A percentile compares a stretch with the other conserved stretches of the same genome.
Evolutionary conservation across 2,329 filamentous ascomycete species (phyloP).

Genomic region (Triangularia setosa): DNA sequence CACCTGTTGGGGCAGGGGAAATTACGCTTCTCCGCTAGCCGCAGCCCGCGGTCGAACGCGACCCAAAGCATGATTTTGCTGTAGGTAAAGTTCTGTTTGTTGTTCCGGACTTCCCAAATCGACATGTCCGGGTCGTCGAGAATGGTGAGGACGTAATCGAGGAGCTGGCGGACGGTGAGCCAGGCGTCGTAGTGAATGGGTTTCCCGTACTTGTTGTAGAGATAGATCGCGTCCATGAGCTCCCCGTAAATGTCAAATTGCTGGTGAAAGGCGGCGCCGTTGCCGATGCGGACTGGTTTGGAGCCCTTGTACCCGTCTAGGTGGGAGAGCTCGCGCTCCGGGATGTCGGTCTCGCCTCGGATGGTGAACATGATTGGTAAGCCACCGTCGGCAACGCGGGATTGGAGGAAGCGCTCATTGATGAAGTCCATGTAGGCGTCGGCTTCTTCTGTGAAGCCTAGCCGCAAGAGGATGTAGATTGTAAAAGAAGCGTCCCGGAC

Average conservation of each 20-base stretch:
- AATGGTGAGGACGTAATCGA: constrained; percentile 68
- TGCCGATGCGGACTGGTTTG: constrained; percentile 70
- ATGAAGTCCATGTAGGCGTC: constrained; percentile 78
- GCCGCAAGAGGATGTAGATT: constrained; percentile 70
- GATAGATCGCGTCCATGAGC: constrained; percentile 71
- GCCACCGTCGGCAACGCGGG: constrained; percentile 55
- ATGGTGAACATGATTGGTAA: constrained; percentile 82
- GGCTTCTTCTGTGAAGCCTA: constrained; percentile 72
- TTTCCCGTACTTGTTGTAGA: constrained; percentile 77
- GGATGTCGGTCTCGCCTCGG: constrained; percentile 68
- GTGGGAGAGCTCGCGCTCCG: constrained; percentile 64
- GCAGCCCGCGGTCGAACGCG: constrained; percentile 69
- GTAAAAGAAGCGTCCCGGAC: constrained; percentile 74
- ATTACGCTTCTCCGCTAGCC: constrained; percentile 69
- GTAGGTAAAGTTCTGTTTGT: constrained; percentile 74
- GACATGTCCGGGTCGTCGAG: constrained; percentile 70
- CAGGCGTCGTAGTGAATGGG: constrained; percentile 74
- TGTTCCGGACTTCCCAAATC: constrained; percentile 76
- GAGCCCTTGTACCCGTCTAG: constrained; percentile 70
- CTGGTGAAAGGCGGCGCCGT: constrained; percentile 70
- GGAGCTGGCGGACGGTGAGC: constrained; percentile 64
- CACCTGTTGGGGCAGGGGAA: constrained; percentile 68
- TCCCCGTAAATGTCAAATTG: constrained; percentile 80
- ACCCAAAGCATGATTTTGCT: constrained; percentile 85
- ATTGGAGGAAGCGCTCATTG: constrained; percentile 63